These are phyloP conservation scores for Suhomyces bokatorum DNA, from an alignment of 1,139 yeast species.

Conservation along the genomic window DNA sequence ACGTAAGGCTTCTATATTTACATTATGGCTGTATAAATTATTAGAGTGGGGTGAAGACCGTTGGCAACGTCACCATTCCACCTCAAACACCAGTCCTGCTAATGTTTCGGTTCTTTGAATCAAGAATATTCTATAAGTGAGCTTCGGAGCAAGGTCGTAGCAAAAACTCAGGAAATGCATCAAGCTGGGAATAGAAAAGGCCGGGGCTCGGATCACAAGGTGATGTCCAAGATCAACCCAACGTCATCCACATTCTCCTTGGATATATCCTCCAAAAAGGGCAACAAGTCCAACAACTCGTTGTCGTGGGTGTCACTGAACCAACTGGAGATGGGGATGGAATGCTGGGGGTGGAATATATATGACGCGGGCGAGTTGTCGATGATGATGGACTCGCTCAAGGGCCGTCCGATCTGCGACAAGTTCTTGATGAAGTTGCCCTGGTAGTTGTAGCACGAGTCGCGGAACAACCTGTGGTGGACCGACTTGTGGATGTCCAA, in stretches of 20 bases:
- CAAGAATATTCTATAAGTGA: slow-evolving; percentile 9
- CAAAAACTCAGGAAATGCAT: slow-evolving; percentile 4
- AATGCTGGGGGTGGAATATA: slow-evolving; percentile 95
- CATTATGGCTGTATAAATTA: slow-evolving; percentile 12
- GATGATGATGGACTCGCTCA: slow-evolving; percentile 80
- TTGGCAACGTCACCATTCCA: slow-evolving; percentile 5
- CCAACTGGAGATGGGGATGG: slow-evolving; percentile 98
- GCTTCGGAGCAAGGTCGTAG: slow-evolving; percentile 7
- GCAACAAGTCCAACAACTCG: slow-evolving; percentile 87
- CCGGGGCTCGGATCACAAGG: slow-evolving; percentile 23
- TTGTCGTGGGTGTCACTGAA: slow-evolving; percentile 97
- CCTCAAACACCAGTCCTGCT: slow-evolving; percentile 21
- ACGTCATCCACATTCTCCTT: slow-evolving; percentile 73
- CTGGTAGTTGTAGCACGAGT: slow-evolving; percentile 61
- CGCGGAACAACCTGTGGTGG: slow-evolving; percentile 92
- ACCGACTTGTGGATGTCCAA: slow-evolving; percentile 71
- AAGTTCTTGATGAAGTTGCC: slow-evolving; percentile 94
- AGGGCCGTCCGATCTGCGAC: slow-evolving; percentile 90
- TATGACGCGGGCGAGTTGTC: slow-evolving; percentile 98
- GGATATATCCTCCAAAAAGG: slow-evolving; percentile 84
- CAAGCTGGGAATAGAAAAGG: background rate
- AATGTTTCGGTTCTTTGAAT: slow-evolving; percentile 15
- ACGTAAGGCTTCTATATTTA: slow-evolving; percentile 6
- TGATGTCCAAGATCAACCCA: slow-evolving; percentile 78
- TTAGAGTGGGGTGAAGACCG: slow-evolving; percentile 8